Conservation (phyloP, 306 rosid genomes). For the Cicer bijugum region DNA sequence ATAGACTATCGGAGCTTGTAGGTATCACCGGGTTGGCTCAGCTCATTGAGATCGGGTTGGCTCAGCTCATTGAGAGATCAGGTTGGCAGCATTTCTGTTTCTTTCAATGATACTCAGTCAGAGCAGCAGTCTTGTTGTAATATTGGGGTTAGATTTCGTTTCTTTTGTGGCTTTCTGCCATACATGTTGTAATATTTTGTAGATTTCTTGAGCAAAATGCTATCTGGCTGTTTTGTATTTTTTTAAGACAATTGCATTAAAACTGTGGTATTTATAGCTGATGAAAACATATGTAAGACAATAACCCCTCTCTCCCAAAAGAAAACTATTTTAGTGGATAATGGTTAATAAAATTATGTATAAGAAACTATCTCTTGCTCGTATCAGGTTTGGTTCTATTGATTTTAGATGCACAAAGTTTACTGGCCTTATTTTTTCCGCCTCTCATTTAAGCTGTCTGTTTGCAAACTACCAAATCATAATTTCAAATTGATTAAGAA, state of each 20-base stretch:
- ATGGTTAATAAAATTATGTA: neutral
- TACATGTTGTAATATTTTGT: slow-evolving; percentile 11
- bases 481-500: too few species aligned
- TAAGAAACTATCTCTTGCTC: neutral
- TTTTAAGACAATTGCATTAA: neutral
- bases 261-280: slow-evolving; percentile 5
- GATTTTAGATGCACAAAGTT: too few species aligned
- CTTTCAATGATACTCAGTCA: slow-evolving; percentile 17
- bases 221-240: neutral
- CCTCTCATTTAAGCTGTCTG: too few species aligned
- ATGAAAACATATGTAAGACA: neutral
- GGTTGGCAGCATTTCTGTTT: slow-evolving; percentile 20
- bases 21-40: slow-evolving; percentile 23
- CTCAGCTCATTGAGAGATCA: slow-evolving; percentile 27
- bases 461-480: too few species aligned
- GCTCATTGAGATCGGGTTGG: slow-evolving; percentile 33
- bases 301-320: neutral
- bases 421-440: too few species aligned
- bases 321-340: slow-evolving; percentile 3
- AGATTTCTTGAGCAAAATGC: slow-evolving; percentile 30
- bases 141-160: slow-evolving; percentile 32
- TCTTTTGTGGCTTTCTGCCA: slow-evolving; percentile 26
- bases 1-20: slow-evolving; percentile 95
- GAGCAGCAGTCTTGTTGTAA: slow-evolving; percentile 32
- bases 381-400: neutral